Conservation (phyloP, 257 asterid genomes). For the Gardenia jasminoides region DNA sequence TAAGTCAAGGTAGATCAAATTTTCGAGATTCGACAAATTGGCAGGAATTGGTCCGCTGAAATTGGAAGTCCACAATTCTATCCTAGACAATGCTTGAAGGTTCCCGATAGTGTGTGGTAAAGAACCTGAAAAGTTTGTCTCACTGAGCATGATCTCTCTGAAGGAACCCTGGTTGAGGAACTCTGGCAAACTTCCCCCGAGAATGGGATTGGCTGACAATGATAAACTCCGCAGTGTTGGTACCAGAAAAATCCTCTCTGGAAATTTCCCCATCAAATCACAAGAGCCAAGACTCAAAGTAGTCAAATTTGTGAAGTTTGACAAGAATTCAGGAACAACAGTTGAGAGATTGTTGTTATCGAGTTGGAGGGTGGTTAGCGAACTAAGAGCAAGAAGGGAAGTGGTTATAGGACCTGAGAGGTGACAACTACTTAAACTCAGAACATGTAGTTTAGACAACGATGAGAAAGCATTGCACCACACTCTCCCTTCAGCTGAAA, state of each 20-base stretch:
- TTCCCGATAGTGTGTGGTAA: conserved; percentile 22
- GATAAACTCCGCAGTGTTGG: conserved; percentile 23
- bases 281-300: conserved; percentile 10
- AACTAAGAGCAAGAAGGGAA: conserved; percentile 10
- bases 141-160: neutral
- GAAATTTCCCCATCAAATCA: conserved; percentile 21
- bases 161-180: conserved; percentile 15
- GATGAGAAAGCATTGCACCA: conserved; percentile 27
- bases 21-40: conserved; percentile 8
- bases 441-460: conserved; percentile 11
- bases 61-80: conserved; percentile 13
- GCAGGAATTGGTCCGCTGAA: conserved; percentile 25
- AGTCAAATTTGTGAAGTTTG: conserved; percentile 17
- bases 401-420: conserved; percentile 24
- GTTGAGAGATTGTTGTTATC: conserved; percentile 7
- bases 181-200: conserved; percentile 18
- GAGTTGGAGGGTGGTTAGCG: conserved; percentile 14
- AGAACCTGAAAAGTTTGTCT: conserved; percentile 23
- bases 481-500: conserved; percentile 17
- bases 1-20: conserved; percentile 17
- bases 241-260: conserved; percentile 28
- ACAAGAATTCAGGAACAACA: conserved; percentile 5
- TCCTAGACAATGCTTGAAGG: conserved; percentile 2
- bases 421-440: neutral
- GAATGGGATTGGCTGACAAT: conserved; percentile 14